phyloP scores from a whole-genome alignment of 495 filamentous ascomycete species.

The Haplographium delicatum region DNA sequence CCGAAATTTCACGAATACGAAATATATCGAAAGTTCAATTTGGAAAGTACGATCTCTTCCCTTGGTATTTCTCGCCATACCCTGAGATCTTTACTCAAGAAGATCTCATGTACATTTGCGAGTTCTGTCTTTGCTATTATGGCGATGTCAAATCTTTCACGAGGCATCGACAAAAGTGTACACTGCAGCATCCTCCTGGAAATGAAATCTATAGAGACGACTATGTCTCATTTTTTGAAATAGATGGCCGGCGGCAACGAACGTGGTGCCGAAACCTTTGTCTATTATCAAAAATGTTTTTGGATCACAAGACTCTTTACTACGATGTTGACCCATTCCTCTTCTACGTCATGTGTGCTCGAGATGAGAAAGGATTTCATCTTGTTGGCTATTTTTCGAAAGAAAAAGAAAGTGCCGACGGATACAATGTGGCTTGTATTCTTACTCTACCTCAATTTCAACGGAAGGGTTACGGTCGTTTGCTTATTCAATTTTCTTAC shows the following conservation, averaged over 20 bases:
- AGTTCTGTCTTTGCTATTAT: conserved; percentile 93
- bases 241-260: conserved; percentile 89
- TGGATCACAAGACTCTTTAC: conserved; percentile 99
- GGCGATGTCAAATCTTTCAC: conserved; percentile 71
- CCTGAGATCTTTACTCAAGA: conserved; percentile 79
- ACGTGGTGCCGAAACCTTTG: conserved; percentile 98
- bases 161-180: conserved; percentile 86
- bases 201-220: conserved; percentile 98
- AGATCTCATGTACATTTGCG: conserved; percentile 91
- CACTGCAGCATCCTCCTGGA: conserved; percentile 84
- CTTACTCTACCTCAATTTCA: conserved; percentile 94
- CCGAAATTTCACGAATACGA: conserved; percentile 92
- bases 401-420: conserved; percentile 93
- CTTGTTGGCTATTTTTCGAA: conserved; percentile 97
- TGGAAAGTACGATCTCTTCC: conserved; percentile 85
- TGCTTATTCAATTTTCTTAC: conserved; percentile 96
- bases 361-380: conserved; percentile 82
- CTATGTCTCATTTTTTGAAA: conserved; percentile 93
- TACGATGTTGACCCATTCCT: conserved; percentile 98
- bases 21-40: conserved; percentile 92
- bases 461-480: conserved; percentile 83
- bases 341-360: conserved; percentile 95
- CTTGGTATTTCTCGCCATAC: conserved; percentile 99
- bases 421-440: conserved; percentile 97
- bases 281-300: conserved; percentile 88